phyloP scores from a whole-genome alignment of 371 early-diverging fungal species.

The Umbelopsis sp. region DNA sequence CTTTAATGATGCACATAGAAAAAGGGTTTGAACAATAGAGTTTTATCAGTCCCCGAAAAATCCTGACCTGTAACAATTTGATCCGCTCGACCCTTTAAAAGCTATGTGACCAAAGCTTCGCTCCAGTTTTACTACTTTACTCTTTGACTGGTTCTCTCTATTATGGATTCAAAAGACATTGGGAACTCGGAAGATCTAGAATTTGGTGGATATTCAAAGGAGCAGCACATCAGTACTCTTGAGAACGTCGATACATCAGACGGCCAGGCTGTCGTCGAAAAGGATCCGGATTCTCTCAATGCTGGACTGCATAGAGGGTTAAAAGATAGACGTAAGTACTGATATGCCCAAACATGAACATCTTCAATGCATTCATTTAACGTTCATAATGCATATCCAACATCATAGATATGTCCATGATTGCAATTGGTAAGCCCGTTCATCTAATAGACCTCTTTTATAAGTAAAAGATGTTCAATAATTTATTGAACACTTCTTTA shows the following conservation, averaged over 20 bases:
- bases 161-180: background rate
- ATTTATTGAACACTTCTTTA: background rate
- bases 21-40: background rate
- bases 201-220: background rate
- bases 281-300: slow-evolving; percentile 14
- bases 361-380: background rate
- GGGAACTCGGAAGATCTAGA: background rate
- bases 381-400: background rate
- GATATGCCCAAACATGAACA: too few species aligned
- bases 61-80: background rate
- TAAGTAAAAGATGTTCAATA: too few species aligned
- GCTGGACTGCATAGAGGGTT: slow-evolving; percentile 15
- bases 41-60: background rate
- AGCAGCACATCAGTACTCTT: background rate
- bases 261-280: background rate
- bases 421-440: slow-evolving; percentile 10
- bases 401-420: slow-evolving; percentile 18
- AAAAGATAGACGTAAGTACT: slow-evolving; percentile 17
- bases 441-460: background rate
- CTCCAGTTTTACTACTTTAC: background rate
- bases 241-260: background rate
- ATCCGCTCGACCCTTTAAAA: background rate
- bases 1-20: too few species aligned
- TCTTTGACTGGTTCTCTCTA: background rate
- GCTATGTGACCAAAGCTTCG: background rate